Evolutionary conservation across 2,329 filamentous ascomycete genomes (phyloP).

Genomic region (Pezicula carpinea): DNA sequence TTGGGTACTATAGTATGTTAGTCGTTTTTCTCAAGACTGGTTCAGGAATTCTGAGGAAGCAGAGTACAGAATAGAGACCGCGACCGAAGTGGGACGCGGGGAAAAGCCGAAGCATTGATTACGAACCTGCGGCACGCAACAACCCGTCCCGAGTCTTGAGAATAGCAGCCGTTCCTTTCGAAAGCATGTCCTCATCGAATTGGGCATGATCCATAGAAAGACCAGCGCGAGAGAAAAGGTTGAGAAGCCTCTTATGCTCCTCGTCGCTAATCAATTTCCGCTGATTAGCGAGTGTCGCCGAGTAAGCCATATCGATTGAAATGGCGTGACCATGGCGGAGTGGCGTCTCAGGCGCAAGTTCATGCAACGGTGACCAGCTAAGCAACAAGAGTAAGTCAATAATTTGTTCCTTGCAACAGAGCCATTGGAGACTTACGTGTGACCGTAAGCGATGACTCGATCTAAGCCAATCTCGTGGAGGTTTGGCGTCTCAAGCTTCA

Average conservation of each 20-base stretch:
- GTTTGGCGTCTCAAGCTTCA: conserved; percentile 69
- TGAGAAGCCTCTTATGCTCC: conserved; percentile 58
- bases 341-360: conserved; percentile 63
- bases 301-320: conserved; percentile 73
- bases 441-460: conserved; percentile 68
- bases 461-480: conserved; percentile 69
- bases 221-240: conserved; percentile 64
- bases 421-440: conserved; percentile 46
- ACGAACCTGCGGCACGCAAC: conserved; percentile 50
- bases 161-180: conserved; percentile 63
- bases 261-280: conserved; percentile 54
- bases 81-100: too few species aligned
- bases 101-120: too few species aligned
- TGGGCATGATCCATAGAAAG: conserved; percentile 67
- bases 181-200: conserved; percentile 61
- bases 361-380: conserved; percentile 67
- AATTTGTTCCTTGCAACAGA: background rate
- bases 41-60: too few species aligned
- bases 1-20: conserved; percentile 45
- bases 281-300: conserved; percentile 61
- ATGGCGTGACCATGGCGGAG: conserved; percentile 71
- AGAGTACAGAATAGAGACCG: too few species aligned
- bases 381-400: conserved; percentile 4
- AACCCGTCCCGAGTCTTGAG: conserved; percentile 66
- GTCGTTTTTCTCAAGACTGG: too few species aligned